Evolutionary conservation across 1,139 yeast genomes (phyloP), one percentile per base, ranked within the genome.

Genomic region (Yarrowia galli): DNA sequence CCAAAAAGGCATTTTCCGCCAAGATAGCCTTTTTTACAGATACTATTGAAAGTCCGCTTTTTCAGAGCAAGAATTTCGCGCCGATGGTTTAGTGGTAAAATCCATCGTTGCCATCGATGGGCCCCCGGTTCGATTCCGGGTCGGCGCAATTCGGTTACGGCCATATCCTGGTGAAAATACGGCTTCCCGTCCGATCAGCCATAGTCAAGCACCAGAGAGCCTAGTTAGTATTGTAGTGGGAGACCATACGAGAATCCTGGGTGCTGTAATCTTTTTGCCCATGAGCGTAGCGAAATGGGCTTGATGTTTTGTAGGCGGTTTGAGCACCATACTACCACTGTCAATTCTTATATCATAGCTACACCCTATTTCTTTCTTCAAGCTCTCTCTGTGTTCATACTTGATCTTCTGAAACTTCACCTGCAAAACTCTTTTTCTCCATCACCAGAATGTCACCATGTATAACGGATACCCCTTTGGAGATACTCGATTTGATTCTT

Each of bases 181-280:
- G 56, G 56, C 56, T 49, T 49, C 58, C 58, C 58, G 58, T 51
- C 43, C 58, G 58, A 51, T 51, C 58, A 51, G 58, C 58, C 58
- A 51, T 51, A 51, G 58, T 51, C 58, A 51, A 51, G 58, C 58
- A 51, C 58, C 58, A 51, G 58, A 51, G 58, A 51, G 58, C 58
- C 58, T 51, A 51, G 58, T 51, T 51, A 51, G 58, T 51, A 51
- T 51, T 51, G 58, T 51, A 51, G 58, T 51, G 58, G 58, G 58
- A 51, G 58, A 51, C 58, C 58, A 51, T 51, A 51, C 58, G 58
- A 51, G 58, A 51, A 51, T 51, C 58, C 58, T 51, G 58, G 58
- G 58, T 51, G 58, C 58, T 51, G 58, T 51, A 51, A 51, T 51
- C 58, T 51, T 51, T 51, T 46, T 20, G 9, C 23, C 48, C 15